These are phyloP conservation scores for Pisolithus sp. DNA, from an alignment of 768 basidiomycete genomes.

Conservation along the genomic window DNA sequence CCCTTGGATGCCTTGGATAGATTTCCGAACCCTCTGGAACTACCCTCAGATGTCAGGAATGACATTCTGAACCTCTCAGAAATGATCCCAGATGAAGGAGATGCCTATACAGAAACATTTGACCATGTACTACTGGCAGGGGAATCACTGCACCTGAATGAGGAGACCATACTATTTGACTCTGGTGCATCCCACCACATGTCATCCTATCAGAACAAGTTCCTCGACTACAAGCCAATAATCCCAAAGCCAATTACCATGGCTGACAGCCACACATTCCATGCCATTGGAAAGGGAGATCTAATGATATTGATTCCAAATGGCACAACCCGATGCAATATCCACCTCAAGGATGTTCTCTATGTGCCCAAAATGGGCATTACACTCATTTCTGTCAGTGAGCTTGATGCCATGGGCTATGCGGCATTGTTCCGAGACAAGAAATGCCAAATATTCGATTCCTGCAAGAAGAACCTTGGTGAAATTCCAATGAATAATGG, in stretches of 20 bases:
- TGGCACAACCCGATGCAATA: neutral
- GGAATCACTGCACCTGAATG: neutral
- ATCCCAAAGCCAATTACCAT: slow-evolving; percentile 21
- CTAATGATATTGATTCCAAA: slow-evolving; percentile 18
- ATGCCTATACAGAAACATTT: neutral
- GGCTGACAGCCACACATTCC: neutral
- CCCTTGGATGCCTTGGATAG: too few relatives aligned
- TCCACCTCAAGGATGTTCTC: slow-evolving; percentile 3
- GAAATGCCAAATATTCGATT: slow-evolving; percentile 1
- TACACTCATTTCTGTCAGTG: slow-evolving; percentile 16
- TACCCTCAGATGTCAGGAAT: too few relatives aligned
- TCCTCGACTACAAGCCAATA: slow-evolving; percentile 4
- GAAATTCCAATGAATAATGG: neutral
- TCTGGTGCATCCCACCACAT: neutral
- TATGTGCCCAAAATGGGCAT: slow-evolving; percentile 15
- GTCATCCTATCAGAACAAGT: neutral
- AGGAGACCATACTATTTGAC: neutral
- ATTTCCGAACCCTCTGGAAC: too few relatives aligned
- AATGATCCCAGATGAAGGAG: neutral
- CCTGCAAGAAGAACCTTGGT: neutral
- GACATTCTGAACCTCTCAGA: too few relatives aligned
- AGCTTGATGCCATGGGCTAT: neutral
- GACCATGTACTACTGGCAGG: neutral
- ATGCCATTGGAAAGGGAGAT: slow-evolving; percentile 12
- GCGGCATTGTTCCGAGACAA: neutral